Evolutionary conservation across 306 rosid genomes (phyloP).

Genomic region (Malus orientalis): DNA sequence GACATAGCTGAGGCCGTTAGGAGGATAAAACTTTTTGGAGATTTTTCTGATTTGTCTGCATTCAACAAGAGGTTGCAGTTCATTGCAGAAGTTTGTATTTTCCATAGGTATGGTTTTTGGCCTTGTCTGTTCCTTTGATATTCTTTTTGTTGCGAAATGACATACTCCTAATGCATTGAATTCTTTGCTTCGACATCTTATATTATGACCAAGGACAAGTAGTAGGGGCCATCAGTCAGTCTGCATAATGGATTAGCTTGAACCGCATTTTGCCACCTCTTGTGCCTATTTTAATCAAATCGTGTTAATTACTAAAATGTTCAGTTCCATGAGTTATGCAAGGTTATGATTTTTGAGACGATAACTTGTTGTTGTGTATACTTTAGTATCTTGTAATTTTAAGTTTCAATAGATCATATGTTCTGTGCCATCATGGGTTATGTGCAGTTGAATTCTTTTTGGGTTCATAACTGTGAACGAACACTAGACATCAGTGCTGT

Average conservation of each 20-base stretch:
- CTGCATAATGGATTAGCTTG: not conserved
- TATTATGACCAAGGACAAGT: not conserved
- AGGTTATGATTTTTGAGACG: not conserved
- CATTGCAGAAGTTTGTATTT: slow-evolving; percentile 87
- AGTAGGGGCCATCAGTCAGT: not conserved
- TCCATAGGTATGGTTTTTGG: slow-evolving; percentile 59
- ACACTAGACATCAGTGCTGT: not conserved
- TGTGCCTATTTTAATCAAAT: not conserved
- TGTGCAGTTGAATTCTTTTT: not conserved
- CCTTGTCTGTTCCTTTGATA: not conserved
- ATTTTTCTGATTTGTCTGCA: slow-evolving; percentile 60
- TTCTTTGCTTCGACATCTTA: not conserved
- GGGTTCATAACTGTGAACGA: not conserved
- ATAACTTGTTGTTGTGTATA: not conserved
- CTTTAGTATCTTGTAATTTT: no score
- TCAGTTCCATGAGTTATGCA: not conserved
- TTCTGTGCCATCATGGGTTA: no score
- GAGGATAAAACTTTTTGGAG: slow-evolving; percentile 44
- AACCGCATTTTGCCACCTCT: not conserved
- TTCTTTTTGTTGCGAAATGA: not conserved
- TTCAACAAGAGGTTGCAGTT: slow-evolving; percentile 77
- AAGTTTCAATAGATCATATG: no score
- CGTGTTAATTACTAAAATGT: not conserved
- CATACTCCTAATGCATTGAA: not conserved
- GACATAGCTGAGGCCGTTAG: slow-evolving; percentile 54